Evolutionary conservation across 768 basidiomycete species (phyloP), one percentile per base, ranked within the genome.

Genomic region (Termitomyces sp.): DNA sequence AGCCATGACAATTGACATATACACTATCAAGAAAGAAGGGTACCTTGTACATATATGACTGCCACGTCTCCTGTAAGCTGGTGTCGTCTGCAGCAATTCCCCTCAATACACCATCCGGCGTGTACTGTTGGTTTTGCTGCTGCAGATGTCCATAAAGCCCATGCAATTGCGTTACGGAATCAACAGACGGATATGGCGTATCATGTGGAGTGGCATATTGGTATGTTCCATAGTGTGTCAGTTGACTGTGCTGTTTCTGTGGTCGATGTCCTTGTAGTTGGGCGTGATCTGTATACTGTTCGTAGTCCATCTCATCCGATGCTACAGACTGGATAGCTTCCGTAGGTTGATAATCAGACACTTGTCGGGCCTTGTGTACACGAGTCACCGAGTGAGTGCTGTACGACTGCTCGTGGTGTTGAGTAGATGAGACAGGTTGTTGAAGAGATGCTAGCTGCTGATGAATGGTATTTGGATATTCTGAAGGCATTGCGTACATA

Each of bases 51-150:
- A 87, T 82, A 72, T 86, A 89, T 58, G 81, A 77, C 68, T 81
- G 79, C 87, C 87, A 89, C 10, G 86, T 87, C 71, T 88, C 87
- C 70, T 85, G 83, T 57, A 87, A 63, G 50, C 80, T 77, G 52
- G 75, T 73, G 66, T 85, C 84, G 55, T 84, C 82, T 33, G 79
- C 79, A 9, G 79, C 79, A 55, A 81, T 77, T 0, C 79, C 80
- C 14, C 72, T 71, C 63, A 80, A 66, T 12, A 77, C 79, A 44
- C 68, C 75, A 18, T 76, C 76, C 4, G 80, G 80, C 0, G 82
- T 78, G 61, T 84, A 83, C 38, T 77, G 75, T 51, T 79, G 70
- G 40, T 77, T n/a, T 16, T 26, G 75, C 55, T 78, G 70, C 10
- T 71, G 71, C 32, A 26, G 47, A 8, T 55, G 35, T 9, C 16